phyloP scores from a whole-genome alignment of 164 flowering plant genomes.

The Umbilicus rupestris region DNA sequence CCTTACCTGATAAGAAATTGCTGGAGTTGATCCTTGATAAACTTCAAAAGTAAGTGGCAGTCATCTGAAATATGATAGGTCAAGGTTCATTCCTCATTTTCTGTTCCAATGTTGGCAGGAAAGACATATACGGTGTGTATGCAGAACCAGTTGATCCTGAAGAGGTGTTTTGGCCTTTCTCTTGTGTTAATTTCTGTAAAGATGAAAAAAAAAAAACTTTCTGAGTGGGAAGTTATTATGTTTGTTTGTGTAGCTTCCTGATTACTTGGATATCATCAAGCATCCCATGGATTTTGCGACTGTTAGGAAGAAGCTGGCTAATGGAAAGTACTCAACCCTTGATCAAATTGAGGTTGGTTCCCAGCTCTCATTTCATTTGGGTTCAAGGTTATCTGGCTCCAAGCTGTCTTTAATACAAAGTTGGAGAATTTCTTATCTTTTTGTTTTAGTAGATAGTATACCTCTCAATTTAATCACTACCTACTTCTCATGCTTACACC shows the following conservation, averaged over 20 bases:
- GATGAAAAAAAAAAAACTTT: background rate
- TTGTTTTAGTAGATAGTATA: background rate
- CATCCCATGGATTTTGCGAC: constrained; percentile 96
- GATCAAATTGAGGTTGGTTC: constrained; percentile 76
- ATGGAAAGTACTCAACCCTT: constrained; percentile 55
- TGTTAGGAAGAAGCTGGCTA: constrained; percentile 71
- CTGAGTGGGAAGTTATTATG: constrained; percentile 3
- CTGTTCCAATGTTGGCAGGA: constrained; percentile 45
- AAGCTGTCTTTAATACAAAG: background rate
- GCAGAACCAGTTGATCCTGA: constrained; percentile 96
- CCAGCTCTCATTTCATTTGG: background rate
- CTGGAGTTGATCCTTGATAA: constrained; percentile 82
- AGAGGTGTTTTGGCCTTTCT: constrained; percentile 44
- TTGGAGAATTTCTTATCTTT: background rate
- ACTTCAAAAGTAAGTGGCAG: constrained; percentile 67
- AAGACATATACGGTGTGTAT: constrained; percentile 87
- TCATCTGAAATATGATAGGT: background rate
- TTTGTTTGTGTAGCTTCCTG: constrained; percentile 66
- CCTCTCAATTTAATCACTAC: background rate
- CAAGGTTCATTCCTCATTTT: background rate
- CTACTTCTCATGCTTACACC: background rate
- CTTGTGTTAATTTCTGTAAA: background rate
- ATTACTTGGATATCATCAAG: constrained; percentile 77
- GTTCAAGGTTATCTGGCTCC: background rate
- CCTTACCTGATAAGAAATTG: constrained; percentile 61